Evolutionary conservation across 352 stramenopile species (phyloP), one percentile per base, ranked within the genome.

Genomic region (Phytophthora sojae): DNA sequence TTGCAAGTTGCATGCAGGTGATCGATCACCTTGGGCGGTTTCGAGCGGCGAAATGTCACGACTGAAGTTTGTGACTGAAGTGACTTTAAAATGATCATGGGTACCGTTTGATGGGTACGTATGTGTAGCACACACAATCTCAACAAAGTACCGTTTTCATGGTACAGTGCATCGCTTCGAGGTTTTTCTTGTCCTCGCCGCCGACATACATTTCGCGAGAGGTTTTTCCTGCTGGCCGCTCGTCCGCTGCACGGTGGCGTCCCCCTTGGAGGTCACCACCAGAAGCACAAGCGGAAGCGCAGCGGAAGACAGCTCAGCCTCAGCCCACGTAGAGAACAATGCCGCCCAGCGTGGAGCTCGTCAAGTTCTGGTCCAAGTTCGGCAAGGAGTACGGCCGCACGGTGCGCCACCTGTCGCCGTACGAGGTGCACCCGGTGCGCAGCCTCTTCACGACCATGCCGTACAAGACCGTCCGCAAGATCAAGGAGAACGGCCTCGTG

Each of bases 361-460:
- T 72, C 57, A 92, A 91, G 61, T 93, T 86, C 82, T 95, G 88
- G 88, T 69, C 67, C 67, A 95, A 95, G 81, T 83, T 89, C 66
- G 80, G 70, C 54, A 63, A 71, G 15, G 84, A 93, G 73, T 75
- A 81, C 52, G 85, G 85, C 58, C 85, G 85, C 65, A 71, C 90
- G 45, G 83, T 80, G 67, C 88, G 88, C 73, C 81, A 90, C 67
- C 66, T 95, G 58, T 93, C 85, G 55, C 88, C 88, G 39, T 85
- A 90, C 63, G 84, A 93, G 69, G 26, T 89, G 54, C 71, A 89
- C 75, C 84, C 85, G 4, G 75, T 95, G 42, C 80, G 81, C 69
- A 86, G 77, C 71, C 73, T 95, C 15, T 89, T 95, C 67, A 78
- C 79, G 63, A 85, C 88, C 50, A 81, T 92, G 51, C 88, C 88